Evolutionary conservation across 164 flowering plant species (phyloP).

Genomic region (Saururus chinensis): DNA sequence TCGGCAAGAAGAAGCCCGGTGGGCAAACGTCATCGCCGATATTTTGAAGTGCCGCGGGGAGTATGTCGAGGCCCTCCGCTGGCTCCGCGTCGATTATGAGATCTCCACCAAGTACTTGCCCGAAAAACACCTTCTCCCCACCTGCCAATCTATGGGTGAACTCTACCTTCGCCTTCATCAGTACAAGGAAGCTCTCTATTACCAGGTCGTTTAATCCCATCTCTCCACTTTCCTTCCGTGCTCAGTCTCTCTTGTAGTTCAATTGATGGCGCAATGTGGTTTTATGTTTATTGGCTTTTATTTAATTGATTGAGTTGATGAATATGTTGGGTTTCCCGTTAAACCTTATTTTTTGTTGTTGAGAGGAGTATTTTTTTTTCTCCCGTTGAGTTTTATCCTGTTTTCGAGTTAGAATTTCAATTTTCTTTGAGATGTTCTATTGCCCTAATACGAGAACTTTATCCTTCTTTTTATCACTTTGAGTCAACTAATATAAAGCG

Average conservation of each 20-base stretch:
- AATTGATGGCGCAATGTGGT: background rate
- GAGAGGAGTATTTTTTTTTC: too few species aligned
- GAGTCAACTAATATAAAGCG: too few species aligned
- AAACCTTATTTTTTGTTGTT: too few species aligned
- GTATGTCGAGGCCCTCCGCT: slow-evolving; percentile 73
- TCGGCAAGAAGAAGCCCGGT: slow-evolving; percentile 78
- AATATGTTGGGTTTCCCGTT: too few species aligned
- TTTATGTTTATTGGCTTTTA: too few species aligned
- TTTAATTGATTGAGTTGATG: too few species aligned
- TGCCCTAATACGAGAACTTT: too few species aligned
- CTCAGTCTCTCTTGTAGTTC: background rate
- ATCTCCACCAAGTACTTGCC: slow-evolving; percentile 56
- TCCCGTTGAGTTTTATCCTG: too few species aligned
- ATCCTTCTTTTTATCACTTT: too few species aligned
- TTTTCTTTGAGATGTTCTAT: too few species aligned
- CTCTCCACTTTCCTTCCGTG: background rate
- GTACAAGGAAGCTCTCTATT: slow-evolving; percentile 60
- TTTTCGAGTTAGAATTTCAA: too few species aligned
- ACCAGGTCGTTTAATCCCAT: slow-evolving; percentile 45
- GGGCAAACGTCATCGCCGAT: slow-evolving; percentile 91
- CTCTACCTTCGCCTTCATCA: slow-evolving; percentile 57
- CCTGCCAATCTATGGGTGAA: slow-evolving; percentile 94
- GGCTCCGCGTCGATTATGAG: slow-evolving; percentile 82
- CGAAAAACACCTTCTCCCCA: slow-evolving; percentile 62
- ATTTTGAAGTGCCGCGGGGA: slow-evolving; percentile 72